Conservation (phyloP, 345 rosid species). For the Balakata baccata region DNA sequence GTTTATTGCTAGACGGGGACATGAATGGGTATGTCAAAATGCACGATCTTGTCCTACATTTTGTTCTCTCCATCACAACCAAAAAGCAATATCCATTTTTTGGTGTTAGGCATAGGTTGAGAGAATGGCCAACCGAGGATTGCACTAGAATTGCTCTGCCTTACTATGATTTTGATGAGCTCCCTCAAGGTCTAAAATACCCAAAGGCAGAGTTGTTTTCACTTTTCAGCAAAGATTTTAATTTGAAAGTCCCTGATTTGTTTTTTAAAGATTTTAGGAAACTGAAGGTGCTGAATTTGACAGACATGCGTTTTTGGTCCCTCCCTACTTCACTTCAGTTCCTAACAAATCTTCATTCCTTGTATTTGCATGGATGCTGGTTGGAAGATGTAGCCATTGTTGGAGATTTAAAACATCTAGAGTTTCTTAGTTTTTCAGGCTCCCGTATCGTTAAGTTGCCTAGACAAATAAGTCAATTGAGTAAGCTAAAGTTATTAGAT, state of each 20-base stretch:
- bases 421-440: conserved; percentile 26
- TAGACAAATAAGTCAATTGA: conserved; percentile 15
- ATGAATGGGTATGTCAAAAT: not conserved
- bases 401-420: conserved; percentile 23
- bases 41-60: not conserved
- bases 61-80: not conserved
- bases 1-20: not conserved
- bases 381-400: not conserved
- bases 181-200: conserved; percentile 4
- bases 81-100: not conserved
- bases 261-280: not conserved
- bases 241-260: not conserved
- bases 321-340: conserved; percentile 9
- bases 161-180: not conserved
- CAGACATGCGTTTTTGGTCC: not conserved
- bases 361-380: conserved; percentile 1
- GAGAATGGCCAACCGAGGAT: not conserved
- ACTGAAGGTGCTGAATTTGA: conserved; percentile 4
- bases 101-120: not conserved
- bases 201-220: not conserved
- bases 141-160: not conserved
- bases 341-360: not conserved
- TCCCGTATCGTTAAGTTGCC: conserved; percentile 29
- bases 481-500: conserved; percentile 22
- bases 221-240: not conserved